These are phyloP conservation scores for Candida ascalaphidarum DNA, from an alignment of 805 yeast genomes.

Conservation along the genomic window DNA sequence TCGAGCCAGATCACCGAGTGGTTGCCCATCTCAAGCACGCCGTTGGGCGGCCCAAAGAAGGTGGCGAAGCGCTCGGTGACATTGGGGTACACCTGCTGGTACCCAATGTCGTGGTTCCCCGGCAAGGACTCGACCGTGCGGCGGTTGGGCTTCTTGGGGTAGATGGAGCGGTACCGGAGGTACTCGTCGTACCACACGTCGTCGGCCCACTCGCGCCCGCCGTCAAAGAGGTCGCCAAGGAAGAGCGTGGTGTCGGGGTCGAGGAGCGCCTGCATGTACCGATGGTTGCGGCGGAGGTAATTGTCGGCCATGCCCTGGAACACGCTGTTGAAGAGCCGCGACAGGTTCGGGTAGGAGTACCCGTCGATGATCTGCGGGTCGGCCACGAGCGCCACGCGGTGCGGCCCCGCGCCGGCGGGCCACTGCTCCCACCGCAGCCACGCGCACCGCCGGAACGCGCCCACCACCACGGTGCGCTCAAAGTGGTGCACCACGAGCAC, in stretches of 20 bases:
- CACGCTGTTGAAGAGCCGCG: slow-evolving; percentile 39
- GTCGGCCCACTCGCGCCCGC: slow-evolving; percentile 82
- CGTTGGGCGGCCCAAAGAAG: slow-evolving; percentile 66
- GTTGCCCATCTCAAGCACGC: slow-evolving; percentile 48
- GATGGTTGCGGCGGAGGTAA: slow-evolving; percentile 71
- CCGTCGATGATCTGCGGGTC: slow-evolving; percentile 94
- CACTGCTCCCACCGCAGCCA: slow-evolving; percentile 69
- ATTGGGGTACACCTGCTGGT: slow-evolving; percentile 58
- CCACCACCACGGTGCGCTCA: slow-evolving; percentile 21
- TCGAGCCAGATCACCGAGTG: slow-evolving; percentile 73
- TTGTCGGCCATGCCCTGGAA: slow-evolving; percentile 63
- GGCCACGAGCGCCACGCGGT: slow-evolving; percentile 57
- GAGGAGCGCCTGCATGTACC: slow-evolving; percentile 44
- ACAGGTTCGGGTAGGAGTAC: slow-evolving; percentile 75
- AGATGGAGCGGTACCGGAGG: slow-evolving; percentile 57
- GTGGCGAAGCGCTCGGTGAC: slow-evolving; percentile 57
- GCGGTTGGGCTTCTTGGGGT: slow-evolving; percentile 45
- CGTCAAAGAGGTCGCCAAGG: slow-evolving; percentile 90
- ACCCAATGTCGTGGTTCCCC: slow-evolving; percentile 97
- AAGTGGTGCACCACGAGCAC: slow-evolving; percentile 17
- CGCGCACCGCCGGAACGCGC: slow-evolving; percentile 11
- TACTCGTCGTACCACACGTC: slow-evolving; percentile 64
- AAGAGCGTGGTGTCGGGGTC: slow-evolving; percentile 73
- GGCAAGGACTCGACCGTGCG: slow-evolving; percentile 41
- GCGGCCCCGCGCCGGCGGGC: slow-evolving; percentile 29